Percentiles rank a stretch among this genome's conserved stretches.
Conservation (phyloP, 2,329 filamentous ascomycete species). For the Penicillium sp. region DNA sequence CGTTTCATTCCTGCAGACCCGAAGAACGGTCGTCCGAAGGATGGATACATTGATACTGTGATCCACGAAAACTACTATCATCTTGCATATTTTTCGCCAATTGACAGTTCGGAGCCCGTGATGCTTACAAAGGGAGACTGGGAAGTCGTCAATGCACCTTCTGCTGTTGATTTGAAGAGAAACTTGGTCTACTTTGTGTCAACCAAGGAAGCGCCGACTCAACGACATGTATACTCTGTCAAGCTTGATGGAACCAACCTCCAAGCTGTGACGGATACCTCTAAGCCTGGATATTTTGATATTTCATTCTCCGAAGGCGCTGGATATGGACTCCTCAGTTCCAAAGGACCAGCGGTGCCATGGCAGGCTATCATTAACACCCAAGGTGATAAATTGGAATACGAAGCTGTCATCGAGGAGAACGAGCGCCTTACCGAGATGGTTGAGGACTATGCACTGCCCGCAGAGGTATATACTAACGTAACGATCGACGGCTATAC, state of each 20-base stretch:
- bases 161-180: conserved; percentile 79
- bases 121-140: conserved; percentile 87
- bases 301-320: conserved; percentile 83
- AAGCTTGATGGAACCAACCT: conserved; percentile 78
- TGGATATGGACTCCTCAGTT: conserved; percentile 82
- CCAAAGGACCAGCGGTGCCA: conserved; percentile 82
- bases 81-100: conserved; percentile 86
- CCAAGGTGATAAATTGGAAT: conserved; percentile 67
- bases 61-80: conserved; percentile 88
- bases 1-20: conserved; percentile 84
- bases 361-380: conserved; percentile 91
- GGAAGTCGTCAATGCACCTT: conserved; percentile 88
- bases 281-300: conserved; percentile 75
- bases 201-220: conserved; percentile 83
- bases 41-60: conserved; percentile 92
- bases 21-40: conserved; percentile 71
- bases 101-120: conserved; percentile 79
- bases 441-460: conserved; percentile 77
- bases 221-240: conserved; percentile 91
- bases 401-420: conserved; percentile 74
- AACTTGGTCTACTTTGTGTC: conserved; percentile 91
- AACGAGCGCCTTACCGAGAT: conserved; percentile 72
- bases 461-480: conserved; percentile 79
- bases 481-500: conserved; percentile 81
- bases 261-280: conserved; percentile 73